phyloP scores from a whole-genome alignment of 208 protist genomes.

The Crithidia sp. region DNA sequence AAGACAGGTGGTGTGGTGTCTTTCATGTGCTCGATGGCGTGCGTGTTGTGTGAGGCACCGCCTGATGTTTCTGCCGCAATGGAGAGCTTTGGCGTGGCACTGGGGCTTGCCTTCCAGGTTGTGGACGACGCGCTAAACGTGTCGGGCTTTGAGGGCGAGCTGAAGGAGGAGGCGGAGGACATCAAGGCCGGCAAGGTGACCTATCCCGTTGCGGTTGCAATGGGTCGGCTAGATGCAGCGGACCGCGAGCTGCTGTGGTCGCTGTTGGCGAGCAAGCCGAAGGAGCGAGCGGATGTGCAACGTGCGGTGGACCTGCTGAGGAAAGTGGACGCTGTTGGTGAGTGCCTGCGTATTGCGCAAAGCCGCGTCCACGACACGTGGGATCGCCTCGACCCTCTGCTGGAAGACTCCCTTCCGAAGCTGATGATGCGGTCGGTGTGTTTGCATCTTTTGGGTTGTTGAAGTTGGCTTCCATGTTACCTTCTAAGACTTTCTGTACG shows the following conservation, averaged over 20 bases:
- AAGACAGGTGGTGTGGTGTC: constrained; percentile 59
- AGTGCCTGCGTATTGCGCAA: constrained; percentile 45
- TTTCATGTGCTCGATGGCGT: constrained; percentile 55
- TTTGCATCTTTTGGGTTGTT: constrained; percentile 37
- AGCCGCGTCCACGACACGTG: constrained; percentile 41
- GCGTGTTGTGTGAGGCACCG: constrained; percentile 50
- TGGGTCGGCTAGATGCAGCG: constrained; percentile 34
- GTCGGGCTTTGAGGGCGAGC: constrained; percentile 39
- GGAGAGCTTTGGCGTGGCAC: constrained; percentile 42
- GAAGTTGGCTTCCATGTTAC: not conserved
- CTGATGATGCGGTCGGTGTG: constrained; percentile 61
- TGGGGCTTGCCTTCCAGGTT: constrained; percentile 77
- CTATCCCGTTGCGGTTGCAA: constrained; percentile 58
- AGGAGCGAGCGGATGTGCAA: constrained; percentile 26
- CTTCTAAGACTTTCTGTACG: not conserved
- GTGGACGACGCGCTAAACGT: constrained; percentile 68
- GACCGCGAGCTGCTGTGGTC: constrained; percentile 48
- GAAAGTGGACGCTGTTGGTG: constrained; percentile 29
- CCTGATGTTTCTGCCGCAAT: constrained; percentile 31
- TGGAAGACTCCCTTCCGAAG: constrained; percentile 57
- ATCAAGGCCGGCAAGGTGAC: constrained; percentile 65
- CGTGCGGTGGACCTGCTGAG: constrained; percentile 37
- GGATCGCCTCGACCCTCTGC: constrained; percentile 40
- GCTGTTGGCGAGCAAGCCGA: constrained; percentile 32
- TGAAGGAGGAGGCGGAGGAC: constrained; percentile 55